Evolutionary conservation across 495 filamentous ascomycete genomes (phyloP), one percentile per base, ranked within the genome.

Genomic region (Xylaria flabelliformis): DNA sequence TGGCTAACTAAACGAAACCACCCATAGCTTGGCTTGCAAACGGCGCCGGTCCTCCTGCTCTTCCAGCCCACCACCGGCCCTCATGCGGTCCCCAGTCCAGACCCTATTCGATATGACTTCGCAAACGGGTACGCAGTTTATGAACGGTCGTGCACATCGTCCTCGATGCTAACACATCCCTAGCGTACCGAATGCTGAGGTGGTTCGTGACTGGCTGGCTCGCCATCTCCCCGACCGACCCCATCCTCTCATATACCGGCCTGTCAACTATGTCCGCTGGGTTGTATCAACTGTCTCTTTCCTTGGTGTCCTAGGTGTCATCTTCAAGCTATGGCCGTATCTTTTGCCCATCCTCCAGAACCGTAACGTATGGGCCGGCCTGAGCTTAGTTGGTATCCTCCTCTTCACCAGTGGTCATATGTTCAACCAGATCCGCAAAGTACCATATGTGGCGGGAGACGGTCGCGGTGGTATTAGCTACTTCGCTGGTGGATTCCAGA

Each of bases 381-480:
- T 97, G 74, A 95, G 92, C 78, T 83, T 99, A 64, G 93, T 99
- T 74, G 88, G 90, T 9, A 94, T 99, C 70, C 89, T 99, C 53
- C 84, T 99, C 42, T 99, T 99, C 84, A 98, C 93, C 44, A 94
- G 91, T 74, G 96, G 97, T 17, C 94, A 98, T 79, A 99, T 99
- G 96, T 99, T 95, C 87, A 98, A 98, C 82, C 96, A 98, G 75
- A 99, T 99, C 78, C 88, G 96, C 68, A 94, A 94, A 77, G 94
- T 96, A 0, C 95, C 96, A n/a, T 99, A 99, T 77, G 93, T 98
- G 59, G 89, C 90, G 46, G 93, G 91, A 26, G 91, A 98, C 82
- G 94, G 93, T 6, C 88, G 86, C 58, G 97, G 97, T 9, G 94
- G 94, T 2, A 88, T 98, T 51, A 92, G 83, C 78, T 99, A 98